Percentiles rank a stretch among this genome's conserved stretches.
Evolutionary conservation across 305 asterid species (phyloP).

Genomic region (Ajuga reptans): DNA sequence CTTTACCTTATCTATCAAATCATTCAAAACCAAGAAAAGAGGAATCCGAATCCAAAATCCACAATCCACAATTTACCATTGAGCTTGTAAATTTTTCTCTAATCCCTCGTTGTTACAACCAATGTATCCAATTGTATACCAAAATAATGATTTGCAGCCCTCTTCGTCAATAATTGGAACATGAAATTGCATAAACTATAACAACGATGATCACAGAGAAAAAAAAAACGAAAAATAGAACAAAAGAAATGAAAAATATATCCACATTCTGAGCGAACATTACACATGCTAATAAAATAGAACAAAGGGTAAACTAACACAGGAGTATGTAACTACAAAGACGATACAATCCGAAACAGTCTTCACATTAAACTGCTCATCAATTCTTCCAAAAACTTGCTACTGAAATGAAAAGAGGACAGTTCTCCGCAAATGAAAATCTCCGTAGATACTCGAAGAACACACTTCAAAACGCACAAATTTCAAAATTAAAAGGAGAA

Average conservation of each 20-base stretch:
- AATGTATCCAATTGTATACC: slow-evolving; percentile 3
- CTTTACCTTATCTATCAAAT: background rate
- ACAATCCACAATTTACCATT: background rate
- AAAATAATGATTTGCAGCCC: background rate
- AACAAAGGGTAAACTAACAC: background rate
- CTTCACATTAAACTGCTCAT: slow-evolving; percentile 1
- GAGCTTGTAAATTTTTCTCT: background rate
- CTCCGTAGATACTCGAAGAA: background rate
- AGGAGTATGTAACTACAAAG: background rate
- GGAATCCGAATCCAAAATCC: background rate
- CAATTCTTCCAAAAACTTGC: background rate
- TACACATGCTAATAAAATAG: no score
- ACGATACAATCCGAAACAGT: slow-evolving; percentile 3
- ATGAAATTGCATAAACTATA: background rate
- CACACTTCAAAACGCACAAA: background rate
- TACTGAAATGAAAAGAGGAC: background rate
- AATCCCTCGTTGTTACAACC: background rate
- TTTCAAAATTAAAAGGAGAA: background rate
- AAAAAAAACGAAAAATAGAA: background rate
- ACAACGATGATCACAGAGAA: slow-evolving; percentile 11
- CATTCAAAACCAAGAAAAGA: background rate
- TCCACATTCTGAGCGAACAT: background rate
- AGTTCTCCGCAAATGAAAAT: background rate
- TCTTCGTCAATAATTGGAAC: background rate
- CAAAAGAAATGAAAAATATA: background rate